These are phyloP conservation scores for Phytophthora cactorum DNA, from an alignment of 352 stramenopile genomes.

Conservation along the genomic window DNA sequence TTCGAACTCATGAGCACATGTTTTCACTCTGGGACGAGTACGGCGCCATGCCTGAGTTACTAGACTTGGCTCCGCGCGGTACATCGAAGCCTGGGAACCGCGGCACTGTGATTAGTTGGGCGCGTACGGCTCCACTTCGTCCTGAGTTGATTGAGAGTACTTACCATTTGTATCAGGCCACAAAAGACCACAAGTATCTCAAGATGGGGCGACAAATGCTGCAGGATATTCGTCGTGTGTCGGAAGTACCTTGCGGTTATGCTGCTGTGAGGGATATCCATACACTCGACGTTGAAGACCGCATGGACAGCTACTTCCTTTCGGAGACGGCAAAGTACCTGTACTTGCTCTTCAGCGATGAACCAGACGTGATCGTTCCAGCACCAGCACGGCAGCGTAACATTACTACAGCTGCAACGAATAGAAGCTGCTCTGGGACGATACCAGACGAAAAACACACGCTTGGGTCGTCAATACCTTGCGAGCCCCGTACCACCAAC, in stretches of 20 bases:
- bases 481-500: constrained; percentile 16
- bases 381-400: constrained; percentile 1
- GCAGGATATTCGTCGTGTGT: constrained; percentile 88
- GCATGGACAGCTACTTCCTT: constrained; percentile 99
- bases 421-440: constrained; percentile 6
- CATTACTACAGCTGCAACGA: constrained; percentile 13
- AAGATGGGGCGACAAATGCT: constrained; percentile 90
- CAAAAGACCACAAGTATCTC: constrained; percentile 87
- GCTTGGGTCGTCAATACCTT: constrained; percentile 7
- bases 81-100: constrained; percentile 33
- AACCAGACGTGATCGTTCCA: constrained; percentile 76
- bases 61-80: constrained; percentile 73
- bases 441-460: constrained; percentile 11
- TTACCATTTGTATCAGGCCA: constrained; percentile 95
- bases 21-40: constrained; percentile 96
- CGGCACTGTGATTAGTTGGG: constrained; percentile 76
- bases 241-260: constrained; percentile 92
- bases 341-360: constrained; percentile 98
- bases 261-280: constrained; percentile 92
- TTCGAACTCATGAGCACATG: constrained; percentile 93
- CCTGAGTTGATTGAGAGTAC: constrained; percentile 98
- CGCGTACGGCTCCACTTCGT: constrained; percentile 91
- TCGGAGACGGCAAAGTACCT: constrained; percentile 99
- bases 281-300: constrained; percentile 91
- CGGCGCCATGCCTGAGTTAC: constrained; percentile 95